Base-by-base conservation (phyloP, 2,329 filamentous ascomycete species). In the Paracoccidioides brasiliensis region DNA sequence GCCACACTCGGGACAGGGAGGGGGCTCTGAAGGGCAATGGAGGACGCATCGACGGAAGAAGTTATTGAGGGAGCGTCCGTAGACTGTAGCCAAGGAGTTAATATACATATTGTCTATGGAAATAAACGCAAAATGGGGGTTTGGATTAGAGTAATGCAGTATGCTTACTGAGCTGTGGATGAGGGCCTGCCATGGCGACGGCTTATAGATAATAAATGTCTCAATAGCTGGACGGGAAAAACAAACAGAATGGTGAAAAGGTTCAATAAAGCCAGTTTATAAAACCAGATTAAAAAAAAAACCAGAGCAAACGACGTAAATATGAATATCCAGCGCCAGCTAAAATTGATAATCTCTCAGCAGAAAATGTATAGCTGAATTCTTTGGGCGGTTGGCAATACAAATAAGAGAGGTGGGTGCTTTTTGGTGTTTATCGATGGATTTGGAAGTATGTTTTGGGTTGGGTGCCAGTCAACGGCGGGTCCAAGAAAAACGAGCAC, bases 1-100 rank as follows among this genome's bases (percentile, higher is more conserved):
- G 1, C 70, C 65, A 66, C 84, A 87, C n/a, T 67, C 57, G n/a
- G 81, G 81, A 67, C 84, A 86, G 28, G 75, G 70, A 3, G 82
- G 82, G 6, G 74, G 70, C 41, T 66, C 64, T 7, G 70, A 61
- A 8, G 76, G 74, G 66, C 84, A 86, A 62, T 75, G 65, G 52
- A 83, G 73, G 67, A 84, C 86, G 50, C 66, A 62, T 63, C 80
- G 76, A 63, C 77, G 76, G 67, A 82, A 80, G 54, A 82, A 67
- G 28, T 41, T 52, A 64, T 60, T 67, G 64, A 59, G 67, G 66
- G 58, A 67, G 52, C 44, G 67, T 64, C 52, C 60, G 53, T 57
- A 59, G 30, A 66, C 50, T 50, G 37, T 58, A 50, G 44, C 28
- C 10, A 33, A 10, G 4, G 15, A 38, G 32, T 46, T 15, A 52